Conservation (phyloP, 306 rosid species). For the Ochetophila trinervis region DNA sequence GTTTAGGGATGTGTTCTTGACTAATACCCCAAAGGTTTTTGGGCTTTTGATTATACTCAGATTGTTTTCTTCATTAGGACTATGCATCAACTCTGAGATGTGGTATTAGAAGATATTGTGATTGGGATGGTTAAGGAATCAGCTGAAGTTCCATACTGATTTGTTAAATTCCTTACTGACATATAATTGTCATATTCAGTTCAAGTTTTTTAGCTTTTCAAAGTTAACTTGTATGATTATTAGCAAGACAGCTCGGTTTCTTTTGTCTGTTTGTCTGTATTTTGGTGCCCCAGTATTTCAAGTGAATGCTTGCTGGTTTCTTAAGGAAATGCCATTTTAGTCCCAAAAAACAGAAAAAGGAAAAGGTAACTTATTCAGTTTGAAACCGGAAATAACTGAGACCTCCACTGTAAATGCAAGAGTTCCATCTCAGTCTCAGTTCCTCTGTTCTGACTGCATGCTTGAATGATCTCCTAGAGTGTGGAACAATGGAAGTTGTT, state of each 20-base stretch:
- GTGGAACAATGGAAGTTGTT: not conserved
- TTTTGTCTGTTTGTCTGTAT: no score
- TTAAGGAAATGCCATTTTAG: no score
- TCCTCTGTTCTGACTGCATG: no score
- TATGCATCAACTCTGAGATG: not conserved
- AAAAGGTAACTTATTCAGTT: not conserved
- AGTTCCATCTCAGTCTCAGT: no score
- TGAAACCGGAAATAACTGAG: no score
- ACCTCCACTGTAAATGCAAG: no score
- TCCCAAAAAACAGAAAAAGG: not conserved
- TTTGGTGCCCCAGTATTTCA: no score
- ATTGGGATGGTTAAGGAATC: not conserved
- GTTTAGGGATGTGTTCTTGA: conserved; percentile 4
- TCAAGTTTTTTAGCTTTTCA: not conserved
- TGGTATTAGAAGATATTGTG: not conserved
- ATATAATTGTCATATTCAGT: no score
- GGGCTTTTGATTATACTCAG: not conserved
- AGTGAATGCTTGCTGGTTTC: no score
- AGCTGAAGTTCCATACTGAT: not conserved
- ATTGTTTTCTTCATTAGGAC: not conserved
- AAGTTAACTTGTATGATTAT: not conserved
- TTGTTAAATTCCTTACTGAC: not conserved
- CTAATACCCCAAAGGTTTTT: not conserved
- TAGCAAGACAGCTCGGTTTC: no score
- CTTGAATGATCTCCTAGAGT: not conserved